phyloP scores from a whole-genome alignment of 352 stramenopile species.

The Phytophthora citricola region DNA sequence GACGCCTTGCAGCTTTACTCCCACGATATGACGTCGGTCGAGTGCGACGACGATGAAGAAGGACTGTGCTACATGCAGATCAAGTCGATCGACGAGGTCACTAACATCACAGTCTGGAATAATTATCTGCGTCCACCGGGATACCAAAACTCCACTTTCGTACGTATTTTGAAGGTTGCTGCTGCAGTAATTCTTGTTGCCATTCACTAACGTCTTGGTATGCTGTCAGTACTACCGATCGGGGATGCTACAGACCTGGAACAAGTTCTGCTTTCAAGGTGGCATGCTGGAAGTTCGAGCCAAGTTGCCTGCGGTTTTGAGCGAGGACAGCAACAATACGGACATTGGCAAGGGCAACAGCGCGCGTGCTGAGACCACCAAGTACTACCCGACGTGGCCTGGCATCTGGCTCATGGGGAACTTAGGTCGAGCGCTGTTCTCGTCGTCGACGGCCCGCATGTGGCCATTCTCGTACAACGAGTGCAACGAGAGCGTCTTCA shows the following conservation, averaged over 20 bases:
- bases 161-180: slow-evolving; percentile 22
- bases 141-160: slow-evolving; percentile 60
- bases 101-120: slow-evolving; percentile 75
- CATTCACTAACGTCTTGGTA: slow-evolving; percentile 7
- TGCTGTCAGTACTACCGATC: slow-evolving; percentile 67
- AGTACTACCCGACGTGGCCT: slow-evolving; percentile 90
- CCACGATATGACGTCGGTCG: slow-evolving; percentile 67
- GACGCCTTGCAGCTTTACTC: slow-evolving; percentile 67
- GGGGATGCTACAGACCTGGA: slow-evolving; percentile 93
- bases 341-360: slow-evolving; percentile 79
- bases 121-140: slow-evolving; percentile 59
- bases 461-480: slow-evolving; percentile 96
- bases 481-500: slow-evolving; percentile 90
- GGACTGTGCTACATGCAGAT: slow-evolving; percentile 67
- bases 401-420: slow-evolving; percentile 97
- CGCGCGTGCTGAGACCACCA: slow-evolving; percentile 37
- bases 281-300: slow-evolving; percentile 92
- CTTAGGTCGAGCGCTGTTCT: slow-evolving; percentile 95
- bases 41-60: slow-evolving; percentile 50
- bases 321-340: slow-evolving; percentile 67
- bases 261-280: slow-evolving; percentile 94
- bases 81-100: slow-evolving; percentile 59
- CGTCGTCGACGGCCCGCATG: slow-evolving; percentile 92
- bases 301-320: slow-evolving; percentile 87
- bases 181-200: too few species aligned